Evolutionary conservation across 1,284 basidiomycete genomes (phyloP).

Genomic region (Taiwanofungus camphoratus): DNA sequence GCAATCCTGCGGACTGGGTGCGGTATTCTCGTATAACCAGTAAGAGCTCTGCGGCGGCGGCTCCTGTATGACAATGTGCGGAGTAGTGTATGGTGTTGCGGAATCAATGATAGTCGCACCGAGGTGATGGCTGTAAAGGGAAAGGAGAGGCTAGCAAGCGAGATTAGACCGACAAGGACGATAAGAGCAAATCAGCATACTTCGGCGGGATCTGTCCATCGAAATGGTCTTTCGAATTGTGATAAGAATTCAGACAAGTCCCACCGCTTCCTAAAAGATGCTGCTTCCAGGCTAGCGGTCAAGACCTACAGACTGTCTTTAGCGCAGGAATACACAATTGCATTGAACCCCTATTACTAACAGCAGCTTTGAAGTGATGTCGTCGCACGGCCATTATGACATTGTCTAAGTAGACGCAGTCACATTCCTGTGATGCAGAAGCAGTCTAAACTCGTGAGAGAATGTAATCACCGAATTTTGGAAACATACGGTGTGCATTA

Average conservation of each 20-base stretch:
- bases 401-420: constrained; percentile 23
- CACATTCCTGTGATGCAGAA: constrained; percentile 29
- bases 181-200: constrained; percentile 23
- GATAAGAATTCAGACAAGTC: constrained; percentile 26
- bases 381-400: constrained; percentile 31
- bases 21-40: constrained; percentile 12
- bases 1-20: constrained; percentile 14
- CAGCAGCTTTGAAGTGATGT: constrained; percentile 31
- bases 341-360: constrained; percentile 23
- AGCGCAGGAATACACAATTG: not conserved
- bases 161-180: not conserved
- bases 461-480: not conserved
- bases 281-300: constrained; percentile 32
- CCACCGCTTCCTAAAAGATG: constrained; percentile 29
- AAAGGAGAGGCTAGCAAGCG: constrained; percentile 23
- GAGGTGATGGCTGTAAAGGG: constrained; percentile 16
- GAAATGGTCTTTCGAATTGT: constrained; percentile 33
- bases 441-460: constrained; percentile 25
- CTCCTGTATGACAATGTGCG: constrained; percentile 46
- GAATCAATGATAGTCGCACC: constrained; percentile 39
- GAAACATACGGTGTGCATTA: constrained; percentile 1
- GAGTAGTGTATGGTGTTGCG: constrained; percentile 34
- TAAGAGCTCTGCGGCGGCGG: constrained; percentile 32
- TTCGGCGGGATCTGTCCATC: constrained; percentile 45
- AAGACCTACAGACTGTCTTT: constrained; percentile 29